phyloP scores from a whole-genome alignment of 306 rosid genomes.

The Vigna reflexopilosa region DNA sequence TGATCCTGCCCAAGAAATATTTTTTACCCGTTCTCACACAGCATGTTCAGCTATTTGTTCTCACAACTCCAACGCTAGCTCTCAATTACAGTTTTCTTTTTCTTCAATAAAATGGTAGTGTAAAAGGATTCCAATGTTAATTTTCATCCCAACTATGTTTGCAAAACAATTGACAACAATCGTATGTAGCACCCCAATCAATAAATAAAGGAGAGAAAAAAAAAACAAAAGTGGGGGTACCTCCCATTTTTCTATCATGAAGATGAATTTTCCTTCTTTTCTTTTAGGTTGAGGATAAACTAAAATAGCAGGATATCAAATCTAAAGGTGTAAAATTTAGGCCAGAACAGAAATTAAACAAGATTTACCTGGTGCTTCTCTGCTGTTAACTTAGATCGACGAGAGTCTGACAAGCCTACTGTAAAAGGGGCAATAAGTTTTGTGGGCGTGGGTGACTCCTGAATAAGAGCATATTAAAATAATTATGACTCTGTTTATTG shows the following conservation, averaged over 20 bases:
- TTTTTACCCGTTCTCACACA: background rate
- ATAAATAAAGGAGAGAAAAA: too few relatives aligned
- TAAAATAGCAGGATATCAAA: constrained; percentile 12
- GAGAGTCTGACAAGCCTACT: constrained; percentile 77
- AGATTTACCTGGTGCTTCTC: constrained; percentile 86
- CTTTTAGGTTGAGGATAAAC: constrained; percentile 17
- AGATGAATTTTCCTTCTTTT: background rate
- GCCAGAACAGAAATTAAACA: constrained; percentile 36
- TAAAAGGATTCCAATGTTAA: too few relatives aligned
- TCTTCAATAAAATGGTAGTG: too few relatives aligned
- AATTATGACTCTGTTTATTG: constrained; percentile 1
- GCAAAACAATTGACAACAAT: too few relatives aligned
- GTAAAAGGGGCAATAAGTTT: constrained; percentile 66
- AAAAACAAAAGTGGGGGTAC: too few relatives aligned
- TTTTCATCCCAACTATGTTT: too few relatives aligned
- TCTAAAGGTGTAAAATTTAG: constrained; percentile 21
- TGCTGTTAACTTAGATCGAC: constrained; percentile 69
- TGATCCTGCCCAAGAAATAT: background rate
- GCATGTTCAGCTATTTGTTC: constrained; percentile 13
- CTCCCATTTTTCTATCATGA: constrained; percentile 5
- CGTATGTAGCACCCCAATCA: too few relatives aligned
- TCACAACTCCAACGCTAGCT: background rate
- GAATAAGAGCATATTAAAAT: constrained; percentile 36
- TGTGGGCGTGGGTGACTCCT: constrained; percentile 97
- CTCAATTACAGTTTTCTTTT: background rate